Conservation (phyloP, 2,329 filamentous ascomycete genomes). For the Fusarium protoensiforme region DNA sequence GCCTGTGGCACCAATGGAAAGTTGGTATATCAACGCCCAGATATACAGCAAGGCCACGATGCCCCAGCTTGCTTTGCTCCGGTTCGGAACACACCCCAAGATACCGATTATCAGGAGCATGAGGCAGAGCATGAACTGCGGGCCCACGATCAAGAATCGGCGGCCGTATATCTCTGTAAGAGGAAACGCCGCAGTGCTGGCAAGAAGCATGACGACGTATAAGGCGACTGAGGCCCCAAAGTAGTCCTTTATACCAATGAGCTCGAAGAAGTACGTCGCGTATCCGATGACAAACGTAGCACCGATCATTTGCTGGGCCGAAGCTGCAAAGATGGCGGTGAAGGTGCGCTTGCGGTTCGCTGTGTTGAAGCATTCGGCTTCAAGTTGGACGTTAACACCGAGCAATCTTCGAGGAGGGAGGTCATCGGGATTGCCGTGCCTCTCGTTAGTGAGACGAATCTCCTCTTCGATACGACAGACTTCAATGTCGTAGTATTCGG, state of each 20-base stretch:
- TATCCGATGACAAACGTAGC: slow-evolving; percentile 52
- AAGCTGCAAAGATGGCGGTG: slow-evolving; percentile 48
- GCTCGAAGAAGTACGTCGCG: slow-evolving; percentile 46
- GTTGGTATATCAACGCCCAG: slow-evolving; percentile 51
- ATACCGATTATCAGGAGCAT: slow-evolving; percentile 46
- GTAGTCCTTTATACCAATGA: slow-evolving; percentile 47
- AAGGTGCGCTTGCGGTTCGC: slow-evolving; percentile 48
- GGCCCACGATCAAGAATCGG: slow-evolving; percentile 42
- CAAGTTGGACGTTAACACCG: slow-evolving; percentile 5
- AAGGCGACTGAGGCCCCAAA: slow-evolving; percentile 47
- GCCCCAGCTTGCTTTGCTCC: slow-evolving; percentile 38
- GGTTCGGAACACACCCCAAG: slow-evolving; percentile 42
- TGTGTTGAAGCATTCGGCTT: slow-evolving; percentile 43
- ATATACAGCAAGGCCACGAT: slow-evolving; percentile 46
- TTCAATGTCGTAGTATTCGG: slow-evolving; percentile 43
- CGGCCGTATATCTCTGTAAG: slow-evolving; percentile 47
- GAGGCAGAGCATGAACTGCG: slow-evolving; percentile 42
- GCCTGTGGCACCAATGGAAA: slow-evolving; percentile 49
- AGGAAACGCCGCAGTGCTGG: slow-evolving; percentile 47
- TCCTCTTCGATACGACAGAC: slow-evolving; percentile 42
- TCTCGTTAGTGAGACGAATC: slow-evolving; percentile 29
- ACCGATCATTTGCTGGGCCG: slow-evolving; percentile 50
- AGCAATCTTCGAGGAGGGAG: slow-evolving; percentile 1
- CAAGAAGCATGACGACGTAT: slow-evolving; percentile 51
- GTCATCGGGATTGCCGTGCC: slow-evolving; percentile 4